Conservation (phyloP, 106 monocot genomes). For the Acorus calamus region DNA sequence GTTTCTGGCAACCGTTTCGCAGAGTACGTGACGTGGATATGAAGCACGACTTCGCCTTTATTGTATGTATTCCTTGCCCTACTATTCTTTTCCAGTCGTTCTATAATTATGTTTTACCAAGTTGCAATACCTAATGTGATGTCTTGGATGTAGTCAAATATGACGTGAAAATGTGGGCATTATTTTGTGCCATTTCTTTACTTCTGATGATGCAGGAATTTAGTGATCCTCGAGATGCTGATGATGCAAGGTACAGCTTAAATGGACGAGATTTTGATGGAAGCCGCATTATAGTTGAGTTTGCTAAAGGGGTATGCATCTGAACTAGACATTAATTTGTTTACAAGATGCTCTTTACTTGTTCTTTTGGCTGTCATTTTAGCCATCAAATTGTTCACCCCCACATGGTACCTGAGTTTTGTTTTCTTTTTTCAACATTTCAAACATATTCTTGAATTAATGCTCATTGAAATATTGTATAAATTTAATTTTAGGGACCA, state of each 20-base stretch:
- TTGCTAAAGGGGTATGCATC: conserved; percentile 72
- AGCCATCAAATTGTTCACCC: no score
- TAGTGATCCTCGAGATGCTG: conserved; percentile 88
- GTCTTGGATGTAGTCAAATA: no score
- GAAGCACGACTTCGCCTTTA: conserved; percentile 98
- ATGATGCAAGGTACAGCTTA: conserved; percentile 81
- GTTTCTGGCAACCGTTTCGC: conserved; percentile 96
- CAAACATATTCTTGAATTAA: not conserved
- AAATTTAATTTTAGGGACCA: conserved; percentile 35
- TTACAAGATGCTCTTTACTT: no score
- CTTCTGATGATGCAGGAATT: conserved; percentile 46
- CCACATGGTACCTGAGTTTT: no score
- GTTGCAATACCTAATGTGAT: no score
- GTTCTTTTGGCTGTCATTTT: no score
- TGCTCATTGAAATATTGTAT: no score
- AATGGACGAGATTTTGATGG: conserved; percentile 91
- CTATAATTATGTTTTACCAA: not conserved
- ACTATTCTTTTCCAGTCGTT: conserved; percentile 1
- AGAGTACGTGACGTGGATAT: conserved; percentile 99
- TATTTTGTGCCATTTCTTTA: no score
- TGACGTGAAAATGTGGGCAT: no score
- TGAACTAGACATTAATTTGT: no score
- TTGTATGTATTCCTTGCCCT: conserved; percentile 47
- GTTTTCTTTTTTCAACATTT: no score
- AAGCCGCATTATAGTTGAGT: conserved; percentile 79